Evolutionary conservation across 1,284 basidiomycete species (phyloP), one percentile per base, ranked within the genome.

Genomic region (Phlebopus sp.): DNA sequence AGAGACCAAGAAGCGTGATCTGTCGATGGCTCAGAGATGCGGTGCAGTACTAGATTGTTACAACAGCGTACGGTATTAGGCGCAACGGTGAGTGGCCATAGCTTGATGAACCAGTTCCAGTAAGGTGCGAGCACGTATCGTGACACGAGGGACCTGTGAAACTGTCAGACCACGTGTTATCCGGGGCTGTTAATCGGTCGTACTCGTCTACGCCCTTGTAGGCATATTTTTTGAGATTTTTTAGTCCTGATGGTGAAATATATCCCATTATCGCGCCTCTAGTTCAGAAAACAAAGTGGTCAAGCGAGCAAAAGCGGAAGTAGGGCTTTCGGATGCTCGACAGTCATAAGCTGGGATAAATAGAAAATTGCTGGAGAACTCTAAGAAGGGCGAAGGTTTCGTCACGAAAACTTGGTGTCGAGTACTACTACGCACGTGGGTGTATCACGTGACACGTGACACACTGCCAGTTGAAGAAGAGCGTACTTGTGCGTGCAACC

Each of bases 41-140:
- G 23, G 36, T 17, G 32, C 9, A 9, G 7, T 31, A n/a, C 50
- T 21, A 5, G 15, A 30, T 5, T 14, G 11, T 18, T 10, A 8
- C n/a, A 30, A 44, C 6, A 21, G 72, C 85, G 55, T 60, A 95
- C 93, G 43, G 85, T 81, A 72, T 99, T 99, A 3, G 97, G 97
- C 0, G 97, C 96, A 17, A 98, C 75, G 40, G 71, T 85, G 43
- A 78, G 75, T 1, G 96, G 97, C 81, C 95, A 97, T 30, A 94
- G 76, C 13, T 84, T 90, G 42, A 98, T 92, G 55, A 98, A 85
- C 87, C 89, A 90, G 53, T 79, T 94, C 96, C 96, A 99, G 71
- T 90, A 98, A 1, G 92, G 93, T 44, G 85, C 84, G 49, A 99
- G 78, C 30, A 97, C 72, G 69, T 91, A 88, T 65, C 81, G 78